These are phyloP conservation scores for Skeletonema tropicum DNA, from an alignment of 108 stramenopile species.

Conservation along the genomic window DNA sequence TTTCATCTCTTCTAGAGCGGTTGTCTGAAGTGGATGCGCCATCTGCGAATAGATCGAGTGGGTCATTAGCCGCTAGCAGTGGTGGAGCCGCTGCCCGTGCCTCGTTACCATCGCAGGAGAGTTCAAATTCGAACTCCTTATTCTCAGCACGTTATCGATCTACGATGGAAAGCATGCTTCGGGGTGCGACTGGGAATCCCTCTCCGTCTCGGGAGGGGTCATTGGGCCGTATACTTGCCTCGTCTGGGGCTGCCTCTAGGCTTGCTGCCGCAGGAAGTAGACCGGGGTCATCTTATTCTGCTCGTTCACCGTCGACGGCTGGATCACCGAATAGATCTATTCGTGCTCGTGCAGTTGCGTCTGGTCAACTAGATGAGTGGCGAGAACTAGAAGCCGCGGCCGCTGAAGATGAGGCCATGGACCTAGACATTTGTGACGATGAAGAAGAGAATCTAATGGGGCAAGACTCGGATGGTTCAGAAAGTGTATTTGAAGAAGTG, in stretches of 20 bases:
- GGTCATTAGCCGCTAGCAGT: not conserved
- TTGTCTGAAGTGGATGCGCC: slow-evolving; percentile 15
- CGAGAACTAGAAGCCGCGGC: slow-evolving; percentile 19
- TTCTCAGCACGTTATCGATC: slow-evolving; percentile 17
- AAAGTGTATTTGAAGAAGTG: slow-evolving; percentile 42
- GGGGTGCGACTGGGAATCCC: not conserved
- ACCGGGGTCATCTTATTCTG: not conserved
- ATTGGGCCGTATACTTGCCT: slow-evolving; percentile 5
- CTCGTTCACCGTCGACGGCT: slow-evolving; percentile 5
- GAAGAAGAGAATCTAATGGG: slow-evolving; percentile 47
- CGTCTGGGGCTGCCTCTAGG: slow-evolving; percentile 4
- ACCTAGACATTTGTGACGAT: slow-evolving; percentile 38
- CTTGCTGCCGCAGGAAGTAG: not conserved
- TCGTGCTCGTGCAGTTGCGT: slow-evolving; percentile 16
- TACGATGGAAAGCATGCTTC: slow-evolving; percentile 28
- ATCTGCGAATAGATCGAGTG: not conserved
- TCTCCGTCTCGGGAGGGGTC: slow-evolving; percentile 2
- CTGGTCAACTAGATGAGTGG: slow-evolving; percentile 26
- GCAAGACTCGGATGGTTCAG: slow-evolving; percentile 31
- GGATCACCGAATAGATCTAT: slow-evolving; percentile 16
- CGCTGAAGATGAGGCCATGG: slow-evolving; percentile 45
- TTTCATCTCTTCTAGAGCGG: slow-evolving; percentile 31
- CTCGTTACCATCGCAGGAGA: slow-evolving; percentile 7
- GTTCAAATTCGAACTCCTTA: slow-evolving; percentile 5
- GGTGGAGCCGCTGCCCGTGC: not conserved